Base-by-base conservation (phyloP, 495 filamentous ascomycete species). In the Corynascus novoguineensis region DNA sequence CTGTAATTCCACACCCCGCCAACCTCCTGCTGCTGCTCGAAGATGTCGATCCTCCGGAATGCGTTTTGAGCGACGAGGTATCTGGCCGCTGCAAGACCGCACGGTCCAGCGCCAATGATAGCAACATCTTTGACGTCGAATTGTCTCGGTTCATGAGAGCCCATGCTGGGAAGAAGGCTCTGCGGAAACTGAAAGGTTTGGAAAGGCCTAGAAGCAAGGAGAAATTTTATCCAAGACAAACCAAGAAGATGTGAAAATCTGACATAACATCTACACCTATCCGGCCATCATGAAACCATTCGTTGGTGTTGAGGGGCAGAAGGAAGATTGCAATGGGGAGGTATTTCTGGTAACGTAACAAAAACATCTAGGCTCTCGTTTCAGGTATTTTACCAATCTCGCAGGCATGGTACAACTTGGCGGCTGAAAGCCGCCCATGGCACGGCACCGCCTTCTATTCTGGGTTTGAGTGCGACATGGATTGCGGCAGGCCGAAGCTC, bases 1-100 rank as follows among this genome's bases (percentile, higher is more conserved):
- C 77, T 83, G 64, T 86, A 88, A 61, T 93, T 86, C 92, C 92
- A 97, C 5, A 89, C 81, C 5, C 92, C 92, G 50, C 90, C 92
- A 5, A 84, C 78, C 12, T 81, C 78, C 47, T 71, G 72, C 59
- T 88, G 84, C 68, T 95, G 89, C 65, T 97, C 92, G 64, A 85
- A 93, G 46, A 97, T 73, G 61, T 83, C 82, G 53, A 97, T 86
- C 27, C 65, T 79, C 27, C 81, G 69, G 58, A 95, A 95, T 15
- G 71, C 73, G 44, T 79, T 78, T 62, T 96, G 89, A 28, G 86
- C 88, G 5, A 83, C 69, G 17, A 96, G 75, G 59, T 88, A 90
- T 65, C 86, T 91, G 27, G 87, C 86, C 5, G 83, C 79, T 17
- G 79, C 79, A 4, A 89, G 71, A 1, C 88, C 88, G 49, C 76